phyloP scores from a whole-genome alignment of 345 rosid genomes.

The Sonneratia alba region DNA sequence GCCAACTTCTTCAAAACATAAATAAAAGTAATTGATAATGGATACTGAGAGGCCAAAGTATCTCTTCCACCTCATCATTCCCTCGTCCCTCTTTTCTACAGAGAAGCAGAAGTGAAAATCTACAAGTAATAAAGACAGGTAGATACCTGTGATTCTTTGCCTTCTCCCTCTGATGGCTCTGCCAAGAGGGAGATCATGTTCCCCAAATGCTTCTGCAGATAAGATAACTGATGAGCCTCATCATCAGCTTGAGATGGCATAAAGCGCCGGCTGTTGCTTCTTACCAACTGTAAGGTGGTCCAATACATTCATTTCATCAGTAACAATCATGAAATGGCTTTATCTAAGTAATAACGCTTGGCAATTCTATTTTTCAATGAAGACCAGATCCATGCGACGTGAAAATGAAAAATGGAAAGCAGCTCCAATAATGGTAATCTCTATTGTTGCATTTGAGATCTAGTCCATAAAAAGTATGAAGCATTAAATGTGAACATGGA shows the following conservation, averaged over 20 bases:
- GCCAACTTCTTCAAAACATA: neutral
- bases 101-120: neutral
- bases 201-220: conserved; percentile 85
- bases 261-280: conserved; percentile 94
- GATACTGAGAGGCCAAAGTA: too few relatives aligned
- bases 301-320: neutral
- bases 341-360: neutral
- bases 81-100: neutral
- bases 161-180: conserved; percentile 86
- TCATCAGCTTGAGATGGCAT: conserved; percentile 95
- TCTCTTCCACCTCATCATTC: too few relatives aligned
- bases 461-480: neutral
- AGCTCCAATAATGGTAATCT: neutral
- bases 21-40: neutral
- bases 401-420: neutral
- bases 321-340: neutral
- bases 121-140: conserved; percentile 1
- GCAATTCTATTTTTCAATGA: neutral
- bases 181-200: conserved; percentile 82
- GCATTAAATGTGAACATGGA: neutral
- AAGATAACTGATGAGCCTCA: conserved; percentile 94
- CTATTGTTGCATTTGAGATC: neutral
- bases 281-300: conserved; percentile 61
- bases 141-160: conserved; percentile 82
- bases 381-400: neutral